Percentiles rank a stretch among this genome's conserved stretches.
These are phyloP conservation scores for Dryadomyces quercus-mongolicae DNA, from an alignment of 2,329 filamentous ascomycete species.

Conservation along the genomic window DNA sequence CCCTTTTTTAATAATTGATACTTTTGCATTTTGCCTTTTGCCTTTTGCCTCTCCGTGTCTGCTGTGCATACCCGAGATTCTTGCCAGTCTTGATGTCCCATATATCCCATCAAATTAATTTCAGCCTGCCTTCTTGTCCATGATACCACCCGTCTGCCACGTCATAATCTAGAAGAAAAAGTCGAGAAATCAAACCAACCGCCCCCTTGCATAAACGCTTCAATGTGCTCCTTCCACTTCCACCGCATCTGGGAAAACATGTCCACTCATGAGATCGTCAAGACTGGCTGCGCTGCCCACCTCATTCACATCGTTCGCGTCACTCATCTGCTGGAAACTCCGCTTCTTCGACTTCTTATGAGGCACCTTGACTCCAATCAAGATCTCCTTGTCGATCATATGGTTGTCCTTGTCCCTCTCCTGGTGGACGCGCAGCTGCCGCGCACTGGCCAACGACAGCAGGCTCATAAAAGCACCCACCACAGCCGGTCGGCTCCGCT, in stretches of 20 bases:
- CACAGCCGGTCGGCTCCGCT: conserved; percentile 4
- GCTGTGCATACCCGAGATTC: no score
- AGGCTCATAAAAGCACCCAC: conserved; percentile 13
- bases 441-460: conserved; percentile 8
- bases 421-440: conserved; percentile 7
- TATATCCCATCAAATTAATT: no score
- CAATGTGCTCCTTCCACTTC: not conserved
- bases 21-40: not conserved
- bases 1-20: not conserved
- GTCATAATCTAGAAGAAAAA: no score
- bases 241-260: conserved; percentile 3
- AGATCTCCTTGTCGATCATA: conserved; percentile 8
- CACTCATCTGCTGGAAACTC: conserved; percentile 5
- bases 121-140: no score
- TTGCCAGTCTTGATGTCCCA: no score
- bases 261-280: conserved; percentile 4
- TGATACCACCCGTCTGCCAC: no score
- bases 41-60: not conserved
- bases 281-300: conserved; percentile 3
- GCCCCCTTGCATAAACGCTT: no score
- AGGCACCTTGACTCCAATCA: conserved; percentile 5
- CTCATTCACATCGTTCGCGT: not conserved
- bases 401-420: not conserved
- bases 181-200: no score
- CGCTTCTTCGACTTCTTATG: conserved; percentile 6